These are phyloP conservation scores for Neopestalotiopsis clavispora DNA, from an alignment of 2,329 filamentous ascomycete genomes.

Conservation along the genomic window DNA sequence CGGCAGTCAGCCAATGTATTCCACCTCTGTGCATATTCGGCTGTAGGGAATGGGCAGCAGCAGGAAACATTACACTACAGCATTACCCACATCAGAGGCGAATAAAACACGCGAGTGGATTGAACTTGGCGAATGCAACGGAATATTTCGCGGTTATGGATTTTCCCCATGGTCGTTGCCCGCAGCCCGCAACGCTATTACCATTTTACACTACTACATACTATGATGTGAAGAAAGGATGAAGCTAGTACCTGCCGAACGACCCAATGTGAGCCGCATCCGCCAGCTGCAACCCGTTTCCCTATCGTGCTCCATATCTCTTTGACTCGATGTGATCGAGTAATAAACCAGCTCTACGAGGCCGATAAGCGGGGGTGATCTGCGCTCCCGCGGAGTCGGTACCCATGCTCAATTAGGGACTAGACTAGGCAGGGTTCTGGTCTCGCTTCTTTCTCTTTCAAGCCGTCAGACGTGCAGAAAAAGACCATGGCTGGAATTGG, in stretches of 20 bases:
- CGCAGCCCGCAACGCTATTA: background rate
- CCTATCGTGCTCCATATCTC: background rate
- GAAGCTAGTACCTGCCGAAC: background rate
- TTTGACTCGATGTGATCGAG: slow-evolving; percentile 21
- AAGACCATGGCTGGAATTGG: background rate
- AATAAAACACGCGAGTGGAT: background rate
- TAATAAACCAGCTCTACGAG: slow-evolving; percentile 15
- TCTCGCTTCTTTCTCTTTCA: background rate
- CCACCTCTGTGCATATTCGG: background rate
- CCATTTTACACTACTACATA: background rate
- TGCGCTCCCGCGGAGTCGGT: background rate
- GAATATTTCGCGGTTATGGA: background rate
- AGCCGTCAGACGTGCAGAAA: background rate
- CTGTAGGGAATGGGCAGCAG: background rate
- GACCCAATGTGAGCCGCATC: background rate
- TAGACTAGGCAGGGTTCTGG: background rate
- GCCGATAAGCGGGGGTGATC: slow-evolving; percentile 7
- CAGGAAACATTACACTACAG: no score
- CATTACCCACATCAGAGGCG: background rate
- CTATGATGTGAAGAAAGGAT: background rate
- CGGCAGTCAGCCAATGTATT: background rate
- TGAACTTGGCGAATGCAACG: background rate
- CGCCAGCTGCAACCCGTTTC: background rate
- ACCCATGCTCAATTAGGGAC: background rate
- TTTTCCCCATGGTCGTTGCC: background rate